These are phyloP conservation scores for Lipomyces yamanashiensis DNA, from an alignment of 805 yeast genomes.

Conservation along the genomic window DNA sequence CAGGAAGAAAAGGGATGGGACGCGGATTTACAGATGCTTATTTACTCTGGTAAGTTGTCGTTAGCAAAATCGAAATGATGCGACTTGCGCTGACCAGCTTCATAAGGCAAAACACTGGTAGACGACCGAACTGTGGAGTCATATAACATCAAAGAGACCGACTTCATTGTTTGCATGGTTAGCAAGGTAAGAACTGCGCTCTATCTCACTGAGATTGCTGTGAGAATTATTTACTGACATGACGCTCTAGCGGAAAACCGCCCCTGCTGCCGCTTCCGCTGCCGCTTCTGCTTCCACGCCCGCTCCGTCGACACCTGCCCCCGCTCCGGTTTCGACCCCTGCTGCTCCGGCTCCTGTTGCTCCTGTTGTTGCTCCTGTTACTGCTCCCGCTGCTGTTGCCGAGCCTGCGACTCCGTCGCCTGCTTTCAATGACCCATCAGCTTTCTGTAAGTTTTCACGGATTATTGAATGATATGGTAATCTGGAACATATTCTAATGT, in stretches of 20 bases:
- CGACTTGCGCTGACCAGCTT: not conserved
- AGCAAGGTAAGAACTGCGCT: constrained; percentile 49
- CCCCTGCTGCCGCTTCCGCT: constrained; percentile 35
- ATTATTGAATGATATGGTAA: constrained; percentile 21
- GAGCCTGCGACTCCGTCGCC: constrained; percentile 40
- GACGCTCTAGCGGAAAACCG: constrained; percentile 17
- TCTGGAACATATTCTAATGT: not conserved
- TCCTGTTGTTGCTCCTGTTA: constrained; percentile 38
- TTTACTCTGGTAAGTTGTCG: constrained; percentile 68
- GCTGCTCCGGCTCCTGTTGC: constrained; percentile 33
- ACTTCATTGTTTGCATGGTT: constrained; percentile 91
- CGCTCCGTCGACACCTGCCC: constrained; percentile 19
- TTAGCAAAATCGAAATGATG: too few species aligned
- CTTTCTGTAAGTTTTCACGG: constrained; percentile 41
- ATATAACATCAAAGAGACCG: constrained; percentile 76
- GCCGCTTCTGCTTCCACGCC: constrained; percentile 33
- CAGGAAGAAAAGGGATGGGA: constrained; percentile 72
- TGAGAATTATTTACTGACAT: not conserved
- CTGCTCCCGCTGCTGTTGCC: constrained; percentile 34
- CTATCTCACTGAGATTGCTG: not conserved
- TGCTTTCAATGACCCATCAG: constrained; percentile 46
- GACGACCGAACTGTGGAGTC: constrained; percentile 76
- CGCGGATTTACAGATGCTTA: constrained; percentile 77
- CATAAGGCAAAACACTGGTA: constrained; percentile 74
- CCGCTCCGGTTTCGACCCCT: constrained; percentile 37